Base-by-base conservation (phyloP, 148 eudicot species). In the Chenopodium berlandieri region DNA sequence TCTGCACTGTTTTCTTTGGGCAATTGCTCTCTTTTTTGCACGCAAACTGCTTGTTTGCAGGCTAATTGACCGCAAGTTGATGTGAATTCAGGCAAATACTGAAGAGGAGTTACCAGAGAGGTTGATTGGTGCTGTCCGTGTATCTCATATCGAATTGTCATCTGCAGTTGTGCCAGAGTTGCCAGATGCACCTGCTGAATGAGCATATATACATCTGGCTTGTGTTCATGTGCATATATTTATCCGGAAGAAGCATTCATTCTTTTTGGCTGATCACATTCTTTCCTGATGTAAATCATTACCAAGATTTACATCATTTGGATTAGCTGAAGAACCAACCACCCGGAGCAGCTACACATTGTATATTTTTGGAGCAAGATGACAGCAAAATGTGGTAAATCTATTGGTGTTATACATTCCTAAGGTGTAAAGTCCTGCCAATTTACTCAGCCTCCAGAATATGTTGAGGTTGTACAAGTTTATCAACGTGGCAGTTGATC, bases 91-190 rank as follows among this genome's bases (percentile, higher is more conserved):
- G 99, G 99, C 91, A 77, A 95, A 94, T 83, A 86, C 90, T 0
- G 75, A 83, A 19, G 95, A 91, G 68, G 99, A 95, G 87, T 88
- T 96, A 83, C 99, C 98, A 67, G 99, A 96, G 91, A 90, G 88
- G 76, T 84, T 96, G 78, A 88, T 96, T 46, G 95, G 99, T 54
- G 99, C 99, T 25, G 92, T 94, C 74, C 94, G 98, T 75, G 92
- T 88, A 72, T 90, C 98, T 75, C 99, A 96, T 81, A 86, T 95
- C 67, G 97, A 93, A 85, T 78, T 95, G 76, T 91, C 94, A 23
- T 91, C 98, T 73, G 98, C 98, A 67, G 83, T 92, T 78, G 94
- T 92, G 69, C 97, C 98, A 12, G 87, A 87, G 80, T 85, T 95
- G 31, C 82, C 90, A 23, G 93, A 92, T 86, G 67, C 88, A 46